Conservation (phyloP, 1,284 basidiomycete species). For the Leccinum ponderosum region DNA sequence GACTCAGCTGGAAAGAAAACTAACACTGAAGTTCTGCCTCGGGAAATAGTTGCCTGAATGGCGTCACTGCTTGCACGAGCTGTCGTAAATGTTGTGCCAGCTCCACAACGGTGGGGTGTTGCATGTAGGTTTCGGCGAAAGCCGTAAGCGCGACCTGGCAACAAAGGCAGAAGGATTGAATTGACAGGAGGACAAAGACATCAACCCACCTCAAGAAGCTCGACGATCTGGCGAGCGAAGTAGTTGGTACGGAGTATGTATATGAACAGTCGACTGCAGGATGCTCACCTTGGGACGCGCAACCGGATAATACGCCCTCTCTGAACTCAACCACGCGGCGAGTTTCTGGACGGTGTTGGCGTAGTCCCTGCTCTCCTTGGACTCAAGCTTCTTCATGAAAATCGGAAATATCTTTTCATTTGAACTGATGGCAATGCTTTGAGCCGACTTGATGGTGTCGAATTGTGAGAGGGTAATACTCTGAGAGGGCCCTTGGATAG, state of each 20-base stretch:
- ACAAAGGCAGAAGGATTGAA: neutral
- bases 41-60: conserved; percentile 21
- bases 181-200: neutral
- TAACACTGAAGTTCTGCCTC: conserved; percentile 28
- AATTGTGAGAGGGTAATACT: neutral
- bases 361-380: conserved; percentile 23
- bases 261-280: neutral
- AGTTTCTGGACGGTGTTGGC: conserved; percentile 21
- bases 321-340: conserved; percentile 25
- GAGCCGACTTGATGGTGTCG: conserved; percentile 19
- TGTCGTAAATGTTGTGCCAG: conserved; percentile 13
- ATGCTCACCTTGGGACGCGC: conserved; percentile 29
- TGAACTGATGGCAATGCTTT: conserved; percentile 20
- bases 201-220: conserved; percentile 29
- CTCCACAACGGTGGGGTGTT: conserved; percentile 3
- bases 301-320: conserved; percentile 32
- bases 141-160: conserved; percentile 23
- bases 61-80: conserved; percentile 21
- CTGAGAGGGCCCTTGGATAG: conserved; percentile 5
- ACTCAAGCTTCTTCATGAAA: conserved; percentile 29
- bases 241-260: conserved; percentile 2
- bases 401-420: conserved; percentile 34
- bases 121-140: conserved; percentile 16
- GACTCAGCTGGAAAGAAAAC: neutral
- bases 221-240: conserved; percentile 22